Percentiles rank a stretch among this genome's conserved stretches.
Conservation (phyloP, 306 rosid species). For the Phaseolus lunatus region DNA sequence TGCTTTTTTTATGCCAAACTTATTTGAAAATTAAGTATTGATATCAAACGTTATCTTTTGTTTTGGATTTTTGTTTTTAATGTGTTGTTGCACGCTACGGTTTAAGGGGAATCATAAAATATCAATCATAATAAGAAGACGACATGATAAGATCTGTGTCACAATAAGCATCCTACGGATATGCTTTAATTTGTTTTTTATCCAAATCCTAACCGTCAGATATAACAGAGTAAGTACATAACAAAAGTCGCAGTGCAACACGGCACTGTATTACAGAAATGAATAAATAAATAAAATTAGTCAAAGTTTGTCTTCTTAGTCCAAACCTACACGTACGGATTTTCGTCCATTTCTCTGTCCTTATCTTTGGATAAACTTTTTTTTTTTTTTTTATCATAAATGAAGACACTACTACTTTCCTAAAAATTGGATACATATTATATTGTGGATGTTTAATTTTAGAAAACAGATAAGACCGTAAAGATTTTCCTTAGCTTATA, state of each 20-base stretch:
- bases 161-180: neutral
- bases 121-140: constrained; percentile 20
- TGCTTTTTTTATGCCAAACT: neutral
- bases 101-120: constrained; percentile 2
- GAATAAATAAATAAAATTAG: neutral
- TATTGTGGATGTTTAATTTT: no score
- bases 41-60: neutral
- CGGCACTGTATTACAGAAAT: neutral
- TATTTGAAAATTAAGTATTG: neutral
- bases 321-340: constrained; percentile 35
- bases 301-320: neutral
- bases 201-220: constrained; percentile 26
- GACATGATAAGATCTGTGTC: no score
- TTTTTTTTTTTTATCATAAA: no score
- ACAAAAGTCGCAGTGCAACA: constrained; percentile 19
- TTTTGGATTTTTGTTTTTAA: constrained; percentile 7
- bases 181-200: neutral
- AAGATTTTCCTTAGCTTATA: no score
- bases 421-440: no score
- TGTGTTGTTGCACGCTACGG: neutral
- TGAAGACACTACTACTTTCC: no score
- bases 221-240: neutral
- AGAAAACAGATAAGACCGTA: neutral
- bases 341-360: constrained; percentile 15
- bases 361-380: neutral